Evolutionary conservation across 192 early-diverging fungal genomes (phyloP), one percentile per base, ranked within the genome.

Genomic region (Funneliformis geosporum): DNA sequence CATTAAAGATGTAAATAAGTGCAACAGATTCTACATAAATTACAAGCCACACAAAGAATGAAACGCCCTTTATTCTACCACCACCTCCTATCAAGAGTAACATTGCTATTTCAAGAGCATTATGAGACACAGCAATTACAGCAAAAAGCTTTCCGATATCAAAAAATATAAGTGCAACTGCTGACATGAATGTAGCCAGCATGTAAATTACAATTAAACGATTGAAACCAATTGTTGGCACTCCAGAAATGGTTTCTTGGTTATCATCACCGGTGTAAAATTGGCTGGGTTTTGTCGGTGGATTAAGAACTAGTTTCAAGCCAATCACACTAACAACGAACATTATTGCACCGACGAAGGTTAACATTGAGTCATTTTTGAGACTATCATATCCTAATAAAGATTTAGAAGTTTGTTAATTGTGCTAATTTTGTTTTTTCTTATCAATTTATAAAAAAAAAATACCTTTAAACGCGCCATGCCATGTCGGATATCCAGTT

Each of bases 81-180:
- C 74, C 75, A 27, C 9, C 23, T 79, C 80, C 25, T 18, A 81
- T 23, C 14, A 81, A 14, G 8, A 66, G 27, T 10, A 78, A 18
- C 59, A 77, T 65, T 21, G 80, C 28, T 4, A 81, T 0, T 73
- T 81, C 80, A 23, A 33, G 1, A 28, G 74, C 21, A 55, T 81
- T 81, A 38, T 81, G 80, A 44, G 66, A 50, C 27, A 76, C 27
- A 21, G 75, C 80, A 23, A 81, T 10, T 11, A 27, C 39, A 2
- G 77, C 10, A 81, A 50, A n/a, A n/a, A n/a, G n/a, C 47, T 81
- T 81, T 21, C 75, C 61, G n/a, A 79, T 21, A 65, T 79, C 80
- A 18, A 78, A 18, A 8, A 76, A 2, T 16, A 76, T n/a, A 60
- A 38, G 23, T 14, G 44, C 10, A 6, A 76, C 0, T 38, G 18